Evolutionary conservation across 2,329 filamentous ascomycete species (phyloP).

Genomic region (Hymenoscyphus albidus): DNA sequence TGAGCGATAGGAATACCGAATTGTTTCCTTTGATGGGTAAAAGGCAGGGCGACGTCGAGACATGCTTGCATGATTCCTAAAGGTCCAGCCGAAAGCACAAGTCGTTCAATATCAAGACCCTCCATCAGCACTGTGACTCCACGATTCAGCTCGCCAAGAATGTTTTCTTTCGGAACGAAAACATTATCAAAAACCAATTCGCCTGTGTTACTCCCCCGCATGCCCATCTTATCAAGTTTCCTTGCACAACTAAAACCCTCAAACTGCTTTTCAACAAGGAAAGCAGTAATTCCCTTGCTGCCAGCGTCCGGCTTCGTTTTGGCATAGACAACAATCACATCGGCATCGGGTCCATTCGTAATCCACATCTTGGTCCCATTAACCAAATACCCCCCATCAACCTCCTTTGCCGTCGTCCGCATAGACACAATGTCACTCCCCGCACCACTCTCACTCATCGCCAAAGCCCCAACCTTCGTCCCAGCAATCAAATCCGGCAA

Average conservation of each 20-base stretch:
- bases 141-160: constrained; percentile 74
- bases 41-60: constrained; percentile 82
- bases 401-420: constrained; percentile 77
- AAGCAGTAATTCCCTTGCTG: constrained; percentile 91
- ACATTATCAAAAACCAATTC: constrained; percentile 88
- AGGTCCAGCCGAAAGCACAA: constrained; percentile 87
- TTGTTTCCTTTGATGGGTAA: constrained; percentile 83
- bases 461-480: constrained; percentile 77
- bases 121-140: constrained; percentile 94
- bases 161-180: constrained; percentile 78
- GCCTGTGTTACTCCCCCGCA: constrained; percentile 95
- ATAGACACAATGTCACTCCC: constrained; percentile 95
- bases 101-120: constrained; percentile 86
- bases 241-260: constrained; percentile 80
- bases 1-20: constrained; percentile 83
- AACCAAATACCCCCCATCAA: constrained; percentile 80
- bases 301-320: constrained; percentile 80
- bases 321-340: constrained; percentile 91
- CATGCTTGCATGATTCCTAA: constrained; percentile 92
- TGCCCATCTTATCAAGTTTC: constrained; percentile 97
- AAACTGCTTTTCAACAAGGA: constrained; percentile 69
- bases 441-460: constrained; percentile 90
- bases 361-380: constrained; percentile 93
- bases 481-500: constrained; percentile 80
- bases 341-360: constrained; percentile 94